Evolutionary conservation across 305 asterid species (phyloP).

Genomic region (Solanum hybrid): DNA sequence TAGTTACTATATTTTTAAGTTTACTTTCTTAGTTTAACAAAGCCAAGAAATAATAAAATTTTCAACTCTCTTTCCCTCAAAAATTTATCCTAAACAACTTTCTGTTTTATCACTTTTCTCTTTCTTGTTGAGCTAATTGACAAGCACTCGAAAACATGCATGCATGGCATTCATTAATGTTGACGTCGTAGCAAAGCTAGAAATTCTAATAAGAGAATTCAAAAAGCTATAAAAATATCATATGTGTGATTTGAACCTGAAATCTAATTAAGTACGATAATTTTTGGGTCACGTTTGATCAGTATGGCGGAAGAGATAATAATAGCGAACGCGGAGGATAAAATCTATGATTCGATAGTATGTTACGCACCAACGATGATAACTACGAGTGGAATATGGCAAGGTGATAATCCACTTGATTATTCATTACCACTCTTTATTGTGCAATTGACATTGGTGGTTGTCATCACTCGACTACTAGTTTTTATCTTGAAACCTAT

Average conservation of each 20-base stretch:
- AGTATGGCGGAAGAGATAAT: conserved; percentile 5
- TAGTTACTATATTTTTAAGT: neutral
- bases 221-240: neutral
- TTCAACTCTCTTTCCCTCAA: neutral
- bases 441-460: conserved; percentile 61
- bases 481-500: conserved; percentile 67
- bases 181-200: neutral
- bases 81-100: neutral
- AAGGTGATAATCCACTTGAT: conserved; percentile 85
- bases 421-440: conserved; percentile 79
- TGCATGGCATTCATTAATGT: neutral
- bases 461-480: conserved; percentile 54
- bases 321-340: neutral
- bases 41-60: neutral
- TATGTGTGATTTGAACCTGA: neutral
- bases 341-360: conserved; percentile 40
- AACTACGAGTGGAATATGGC: conserved; percentile 79
- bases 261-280: neutral
- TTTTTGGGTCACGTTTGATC: neutral
- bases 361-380: conserved; percentile 93
- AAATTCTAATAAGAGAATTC: neutral
- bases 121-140: neutral
- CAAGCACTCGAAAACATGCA: neutral
- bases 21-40: neutral
- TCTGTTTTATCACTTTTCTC: neutral